phyloP scores from a whole-genome alignment of 2,329 filamentous ascomycete genomes.

The Penicillium sp. region DNA sequence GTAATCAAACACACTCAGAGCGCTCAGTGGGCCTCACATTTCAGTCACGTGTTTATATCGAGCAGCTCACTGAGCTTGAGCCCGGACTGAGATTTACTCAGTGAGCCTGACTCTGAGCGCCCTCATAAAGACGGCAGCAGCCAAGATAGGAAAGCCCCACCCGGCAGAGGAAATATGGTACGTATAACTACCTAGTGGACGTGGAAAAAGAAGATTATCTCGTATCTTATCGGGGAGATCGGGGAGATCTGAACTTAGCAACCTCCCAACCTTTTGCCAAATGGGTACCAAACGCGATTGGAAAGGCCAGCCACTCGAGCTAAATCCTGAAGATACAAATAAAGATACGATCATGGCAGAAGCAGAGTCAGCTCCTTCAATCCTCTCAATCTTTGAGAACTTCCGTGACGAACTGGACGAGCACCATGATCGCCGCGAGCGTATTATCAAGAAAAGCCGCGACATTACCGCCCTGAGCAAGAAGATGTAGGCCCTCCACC shows the following conservation, averaged over 20 bases:
- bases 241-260: conserved; percentile 7
- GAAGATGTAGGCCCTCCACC: conserved; percentile 71
- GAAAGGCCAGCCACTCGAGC: conserved; percentile 34
- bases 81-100: too few relatives aligned
- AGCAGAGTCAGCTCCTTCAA: conserved; percentile 38
- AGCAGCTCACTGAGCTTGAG: too few relatives aligned
- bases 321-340: conserved; percentile 7
- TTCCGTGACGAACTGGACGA: conserved; percentile 89
- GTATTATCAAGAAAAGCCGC: conserved; percentile 83
- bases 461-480: conserved; percentile 94
- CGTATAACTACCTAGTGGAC: too few relatives aligned
- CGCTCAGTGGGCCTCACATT: too few relatives aligned
- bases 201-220: neutral
- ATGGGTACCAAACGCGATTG: conserved; percentile 42
- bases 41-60: too few relatives aligned
- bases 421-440: conserved; percentile 89
- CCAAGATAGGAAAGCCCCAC: too few relatives aligned
- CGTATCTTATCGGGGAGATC: conserved; percentile 7
- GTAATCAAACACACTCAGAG: too few relatives aligned
- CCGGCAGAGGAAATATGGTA: too few relatives aligned
- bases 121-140: too few relatives aligned
- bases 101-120: too few relatives aligned
- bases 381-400: conserved; percentile 72
- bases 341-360: conserved; percentile 12
- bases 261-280: conserved; percentile 17